Conservation (phyloP, 805 yeast genomes). For the Kluyveromyces wickerhamii region DNA sequence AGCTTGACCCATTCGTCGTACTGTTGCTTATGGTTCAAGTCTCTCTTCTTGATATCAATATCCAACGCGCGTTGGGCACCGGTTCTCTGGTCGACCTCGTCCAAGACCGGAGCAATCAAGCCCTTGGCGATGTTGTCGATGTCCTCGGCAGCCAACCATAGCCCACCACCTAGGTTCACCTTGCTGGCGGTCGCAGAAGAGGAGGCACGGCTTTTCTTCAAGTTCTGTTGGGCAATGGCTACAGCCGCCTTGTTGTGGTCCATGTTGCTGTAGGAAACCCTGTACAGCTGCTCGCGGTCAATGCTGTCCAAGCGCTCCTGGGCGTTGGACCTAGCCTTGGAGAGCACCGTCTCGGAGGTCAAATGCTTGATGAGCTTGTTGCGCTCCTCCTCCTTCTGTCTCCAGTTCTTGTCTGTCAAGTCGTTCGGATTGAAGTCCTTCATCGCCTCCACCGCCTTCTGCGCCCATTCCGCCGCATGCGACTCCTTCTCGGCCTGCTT, state of each 20-base stretch:
- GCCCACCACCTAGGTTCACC: slow-evolving; percentile 83
- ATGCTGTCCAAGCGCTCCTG: slow-evolving; percentile 33
- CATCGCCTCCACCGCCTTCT: slow-evolving; percentile 35
- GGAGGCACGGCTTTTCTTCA: slow-evolving; percentile 43
- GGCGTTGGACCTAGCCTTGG: slow-evolving; percentile 46
- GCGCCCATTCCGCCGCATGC: slow-evolving; percentile 31
- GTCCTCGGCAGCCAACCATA: slow-evolving; percentile 65
- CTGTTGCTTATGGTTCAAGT: slow-evolving; percentile 31
- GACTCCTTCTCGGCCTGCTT: slow-evolving; percentile 68
- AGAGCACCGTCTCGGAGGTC: slow-evolving; percentile 35
- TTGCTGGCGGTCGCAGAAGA: slow-evolving; percentile 37
- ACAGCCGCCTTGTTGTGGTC: slow-evolving; percentile 66
- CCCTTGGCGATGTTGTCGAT: slow-evolving; percentile 72
- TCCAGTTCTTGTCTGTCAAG: slow-evolving; percentile 35
- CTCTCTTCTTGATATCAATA: slow-evolving; percentile 33
- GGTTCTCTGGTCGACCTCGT: slow-evolving; percentile 65
- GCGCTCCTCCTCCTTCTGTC: slow-evolving; percentile 33
- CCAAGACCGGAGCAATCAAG: slow-evolving; percentile 75
- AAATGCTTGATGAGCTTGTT: slow-evolving; percentile 23
- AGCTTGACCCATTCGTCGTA: slow-evolving; percentile 36
- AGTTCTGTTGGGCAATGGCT: slow-evolving; percentile 63
- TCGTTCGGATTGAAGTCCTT: slow-evolving; percentile 32
- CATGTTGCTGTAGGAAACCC: slow-evolving; percentile 33
- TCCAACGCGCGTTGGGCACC: slow-evolving; percentile 56
- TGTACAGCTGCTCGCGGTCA: slow-evolving; percentile 36